Conservation (phyloP, 768 basidiomycete species). For the Rhodotorula babjevae region DNA sequence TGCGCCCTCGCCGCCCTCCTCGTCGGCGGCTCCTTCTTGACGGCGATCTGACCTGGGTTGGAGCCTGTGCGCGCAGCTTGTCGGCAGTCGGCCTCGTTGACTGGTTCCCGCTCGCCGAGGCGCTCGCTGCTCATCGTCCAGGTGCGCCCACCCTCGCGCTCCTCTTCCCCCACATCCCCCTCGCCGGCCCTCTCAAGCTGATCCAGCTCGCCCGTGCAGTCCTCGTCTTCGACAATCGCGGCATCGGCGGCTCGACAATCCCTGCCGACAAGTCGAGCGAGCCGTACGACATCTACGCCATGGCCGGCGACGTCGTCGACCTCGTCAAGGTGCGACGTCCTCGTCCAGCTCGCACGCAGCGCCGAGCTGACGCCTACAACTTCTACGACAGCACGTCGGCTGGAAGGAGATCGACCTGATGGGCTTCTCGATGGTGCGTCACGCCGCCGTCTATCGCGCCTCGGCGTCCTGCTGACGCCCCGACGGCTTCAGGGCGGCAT, state of each 20-base stretch:
- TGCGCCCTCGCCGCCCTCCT: neutral
- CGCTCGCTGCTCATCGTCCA: slow-evolving; percentile 6
- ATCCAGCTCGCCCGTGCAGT: slow-evolving; percentile 3
- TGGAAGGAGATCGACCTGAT: slow-evolving; percentile 20
- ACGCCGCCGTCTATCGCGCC: neutral
- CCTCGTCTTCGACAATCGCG: slow-evolving; percentile 33
- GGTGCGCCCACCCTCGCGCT: neutral
- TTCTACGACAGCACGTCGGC: slow-evolving; percentile 20
- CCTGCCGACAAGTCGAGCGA: neutral
- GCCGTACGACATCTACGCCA: neutral
- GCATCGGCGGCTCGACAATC: slow-evolving; percentile 22
- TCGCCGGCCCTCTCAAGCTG: neutral
- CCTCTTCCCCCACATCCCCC: no score
- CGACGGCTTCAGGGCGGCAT: slow-evolving; percentile 8
- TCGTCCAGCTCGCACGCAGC: no score
- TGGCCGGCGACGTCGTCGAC: slow-evolving; percentile 15
- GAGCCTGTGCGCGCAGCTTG: no score
- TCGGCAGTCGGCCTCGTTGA: slow-evolving; percentile 32
- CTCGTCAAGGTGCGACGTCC: slow-evolving; percentile 10
- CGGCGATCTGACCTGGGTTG: no score
- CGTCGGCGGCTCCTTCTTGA: no score
- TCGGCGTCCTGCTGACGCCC: neutral
- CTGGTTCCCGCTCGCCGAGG: slow-evolving; percentile 26
- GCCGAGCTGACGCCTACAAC: neutral
- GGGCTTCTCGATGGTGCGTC: slow-evolving; percentile 35